Evolutionary conservation across 139 green algal genomes (phyloP).

Genomic region (Haematococcus lacustris): DNA sequence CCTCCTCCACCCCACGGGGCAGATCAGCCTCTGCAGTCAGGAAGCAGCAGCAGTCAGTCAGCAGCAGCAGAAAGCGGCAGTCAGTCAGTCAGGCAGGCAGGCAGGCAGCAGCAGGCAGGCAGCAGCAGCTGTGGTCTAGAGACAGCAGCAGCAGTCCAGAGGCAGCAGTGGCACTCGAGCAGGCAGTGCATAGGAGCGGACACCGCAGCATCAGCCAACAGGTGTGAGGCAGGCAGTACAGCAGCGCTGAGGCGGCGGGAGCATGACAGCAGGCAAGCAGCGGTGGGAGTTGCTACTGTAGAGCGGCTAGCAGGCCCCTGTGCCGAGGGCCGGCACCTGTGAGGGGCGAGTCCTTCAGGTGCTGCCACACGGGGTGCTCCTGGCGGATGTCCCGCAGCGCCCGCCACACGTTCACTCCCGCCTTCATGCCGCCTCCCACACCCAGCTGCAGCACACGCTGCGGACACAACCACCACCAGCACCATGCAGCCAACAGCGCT

Average conservation of each 20-base stretch:
- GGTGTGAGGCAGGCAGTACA: background rate
- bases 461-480: too few relatives aligned
- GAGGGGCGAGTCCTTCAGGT: constrained; percentile 13
- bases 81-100: too few relatives aligned
- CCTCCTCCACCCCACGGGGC: constrained; percentile 25
- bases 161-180: too few relatives aligned
- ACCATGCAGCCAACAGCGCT: too few relatives aligned
- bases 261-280: too few relatives aligned
- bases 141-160: background rate
- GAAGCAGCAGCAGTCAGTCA: background rate
- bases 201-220: too few relatives aligned
- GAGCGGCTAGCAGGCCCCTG: too few relatives aligned
- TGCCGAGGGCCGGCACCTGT: background rate
- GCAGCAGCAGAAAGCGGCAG: too few relatives aligned
- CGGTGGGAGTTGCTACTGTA: background rate
- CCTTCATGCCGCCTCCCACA: constrained; percentile 52
- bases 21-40: constrained; percentile 32
- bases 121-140: background rate
- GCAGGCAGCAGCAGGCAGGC: too few relatives aligned
- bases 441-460: constrained; percentile 45
- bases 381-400: constrained; percentile 34
- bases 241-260: too few relatives aligned
- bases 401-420: constrained; percentile 43
- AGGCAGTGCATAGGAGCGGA: too few relatives aligned
- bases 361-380: constrained; percentile 27